These are phyloP conservation scores for Lophium mytilinum DNA, from an alignment of 495 filamentous ascomycete species.

Conservation along the genomic window DNA sequence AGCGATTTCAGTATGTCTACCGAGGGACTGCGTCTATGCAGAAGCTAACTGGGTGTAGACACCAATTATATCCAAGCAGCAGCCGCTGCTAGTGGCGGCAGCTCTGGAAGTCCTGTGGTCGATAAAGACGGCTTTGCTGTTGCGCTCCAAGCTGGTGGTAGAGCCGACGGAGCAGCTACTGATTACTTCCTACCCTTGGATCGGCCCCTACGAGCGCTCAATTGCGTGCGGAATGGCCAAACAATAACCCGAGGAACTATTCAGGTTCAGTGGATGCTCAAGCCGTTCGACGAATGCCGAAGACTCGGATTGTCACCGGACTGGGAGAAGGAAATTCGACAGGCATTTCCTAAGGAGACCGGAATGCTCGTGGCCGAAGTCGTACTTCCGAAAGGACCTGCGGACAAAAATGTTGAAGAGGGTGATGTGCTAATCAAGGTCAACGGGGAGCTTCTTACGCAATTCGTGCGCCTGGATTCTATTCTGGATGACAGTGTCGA, in stretches of 20 bases:
- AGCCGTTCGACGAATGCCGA: constrained; percentile 95
- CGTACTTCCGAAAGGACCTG: constrained; percentile 83
- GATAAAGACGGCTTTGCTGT: constrained; percentile 90
- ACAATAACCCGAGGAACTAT: constrained; percentile 87
- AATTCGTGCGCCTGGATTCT: constrained; percentile 88
- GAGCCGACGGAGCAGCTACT: constrained; percentile 89
- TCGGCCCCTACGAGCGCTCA: constrained; percentile 73
- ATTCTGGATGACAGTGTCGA: constrained; percentile 87
- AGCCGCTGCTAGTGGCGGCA: constrained; percentile 89
- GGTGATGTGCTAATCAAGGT: constrained; percentile 94
- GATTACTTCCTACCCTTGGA: constrained; percentile 97
- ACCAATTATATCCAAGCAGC: constrained; percentile 99
- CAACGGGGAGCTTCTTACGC: constrained; percentile 87
- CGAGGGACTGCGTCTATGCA: neutral
- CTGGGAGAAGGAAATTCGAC: constrained; percentile 76
- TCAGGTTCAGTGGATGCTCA: constrained; percentile 92
- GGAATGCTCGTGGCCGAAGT: constrained; percentile 97
- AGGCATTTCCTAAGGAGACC: constrained; percentile 81
- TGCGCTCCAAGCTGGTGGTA: constrained; percentile 87
- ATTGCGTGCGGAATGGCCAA: constrained; percentile 68
- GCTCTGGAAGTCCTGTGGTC: constrained; percentile 93
- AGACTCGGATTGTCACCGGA: constrained; percentile 75
- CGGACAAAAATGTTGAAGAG: constrained; percentile 75
- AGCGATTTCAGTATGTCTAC: constrained; percentile 68
- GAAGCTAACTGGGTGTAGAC: constrained; percentile 31